Conservation (phyloP, 2,329 filamentous ascomycete genomes). For the Mycogone perniciosa region DNA sequence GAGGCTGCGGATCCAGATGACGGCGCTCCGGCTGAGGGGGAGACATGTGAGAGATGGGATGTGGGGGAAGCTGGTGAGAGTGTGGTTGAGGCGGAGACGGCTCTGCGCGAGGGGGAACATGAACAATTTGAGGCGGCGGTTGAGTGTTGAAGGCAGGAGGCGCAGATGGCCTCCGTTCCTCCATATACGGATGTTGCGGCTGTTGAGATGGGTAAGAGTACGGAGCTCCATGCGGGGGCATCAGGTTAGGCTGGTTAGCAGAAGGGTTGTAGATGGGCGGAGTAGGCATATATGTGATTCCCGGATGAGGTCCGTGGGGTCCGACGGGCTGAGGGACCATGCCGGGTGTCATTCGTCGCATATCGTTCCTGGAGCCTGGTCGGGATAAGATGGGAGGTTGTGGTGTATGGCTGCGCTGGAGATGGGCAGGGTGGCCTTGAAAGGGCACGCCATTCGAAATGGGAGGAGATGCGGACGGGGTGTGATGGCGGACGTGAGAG, state of each 20-base stretch:
- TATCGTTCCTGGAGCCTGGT: slow-evolving; percentile 69
- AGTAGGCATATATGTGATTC: slow-evolving; percentile 79
- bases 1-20: slow-evolving; percentile 45
- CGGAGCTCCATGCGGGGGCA: slow-evolving; percentile 34
- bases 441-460: slow-evolving; percentile 71
- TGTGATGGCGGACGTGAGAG: slow-evolving; percentile 73
- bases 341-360: slow-evolving; percentile 67
- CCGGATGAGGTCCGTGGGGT: slow-evolving; percentile 50
- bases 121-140: slow-evolving; percentile 43
- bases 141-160: slow-evolving; percentile 60
- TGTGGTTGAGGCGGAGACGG: slow-evolving; percentile 55
- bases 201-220: slow-evolving; percentile 29
- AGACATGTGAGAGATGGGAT: slow-evolving; percentile 43
- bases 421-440: slow-evolving; percentile 42
- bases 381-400: slow-evolving; percentile 65
- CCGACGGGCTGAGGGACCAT: slow-evolving; percentile 61
- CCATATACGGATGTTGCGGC: slow-evolving; percentile 59
- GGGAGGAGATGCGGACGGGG: slow-evolving; percentile 82
- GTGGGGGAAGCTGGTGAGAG: slow-evolving; percentile 43
- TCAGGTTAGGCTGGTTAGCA: slow-evolving; percentile 33
- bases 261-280: slow-evolving; percentile 73
- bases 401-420: slow-evolving; percentile 69
- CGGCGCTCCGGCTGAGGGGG: slow-evolving; percentile 39
- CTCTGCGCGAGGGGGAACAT: slow-evolving; percentile 43
- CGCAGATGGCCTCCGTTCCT: slow-evolving; percentile 69